Base-by-base conservation (phyloP, 2,329 filamentous ascomycete species). In the Phyllosticta ampelicida region DNA sequence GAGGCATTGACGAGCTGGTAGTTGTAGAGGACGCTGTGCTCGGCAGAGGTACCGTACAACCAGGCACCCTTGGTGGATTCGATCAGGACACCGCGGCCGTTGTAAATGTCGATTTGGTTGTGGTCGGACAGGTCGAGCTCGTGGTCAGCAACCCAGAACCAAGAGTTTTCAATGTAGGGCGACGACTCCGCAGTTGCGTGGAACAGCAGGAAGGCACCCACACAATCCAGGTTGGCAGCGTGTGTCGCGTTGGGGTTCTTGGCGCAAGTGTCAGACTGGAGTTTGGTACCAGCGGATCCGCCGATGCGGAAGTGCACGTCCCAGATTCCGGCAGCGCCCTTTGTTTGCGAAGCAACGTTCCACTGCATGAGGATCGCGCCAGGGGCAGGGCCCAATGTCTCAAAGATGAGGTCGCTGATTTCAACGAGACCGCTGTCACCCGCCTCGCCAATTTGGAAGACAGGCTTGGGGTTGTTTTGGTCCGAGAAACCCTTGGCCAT, bases 281-380 rank as follows among this genome's bases (percentile, higher is more conserved):
- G 81, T 63, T 88, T 74, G 26, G 91, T 95, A 61, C 92, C 92
- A 4, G 87, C 86, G 57, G 86, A 85, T 50, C 94, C 94, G 65
- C 90, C 92, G 65, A 99, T 83, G 68, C 94, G 89, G 75, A 94
- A 86, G 77, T 99, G 94, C n/a, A 91, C 86, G 67, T 99, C 94
- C 89, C 91, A 99, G 74, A 96, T 85, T 62, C 84, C 92, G 19
- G 85, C 85, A 1, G 84, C 81, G 52, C 89, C 90, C 60, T 85
- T 80, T 73, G 78, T 64, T 3, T 80, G 70, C 36, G 84, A 86
- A 50, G 83, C 83, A 49, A 96, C 77, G 74, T 96, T 96, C 87
- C 90, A 96, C 71, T 96, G 82, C 75, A 96, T 84, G 69, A 96
- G 81, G 67, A 96, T 89, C 18, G 90, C 92, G 63, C 92, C 92